phyloP scores from a whole-genome alignment of 2,329 filamentous ascomycete species.

The Trichoderma sp. region DNA sequence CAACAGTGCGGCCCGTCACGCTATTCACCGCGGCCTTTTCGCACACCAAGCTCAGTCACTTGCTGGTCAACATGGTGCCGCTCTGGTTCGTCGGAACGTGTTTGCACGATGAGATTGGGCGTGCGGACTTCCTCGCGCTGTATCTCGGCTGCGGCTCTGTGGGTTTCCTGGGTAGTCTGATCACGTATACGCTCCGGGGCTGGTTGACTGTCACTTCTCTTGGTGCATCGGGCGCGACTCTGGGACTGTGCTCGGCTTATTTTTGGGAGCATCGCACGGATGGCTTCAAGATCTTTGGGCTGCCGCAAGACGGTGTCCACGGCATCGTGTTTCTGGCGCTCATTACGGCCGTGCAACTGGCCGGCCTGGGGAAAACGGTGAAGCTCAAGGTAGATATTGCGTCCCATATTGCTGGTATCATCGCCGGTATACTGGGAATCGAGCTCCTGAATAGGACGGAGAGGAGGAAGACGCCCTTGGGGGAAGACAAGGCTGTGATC shows the following conservation, averaged over 20 bases:
- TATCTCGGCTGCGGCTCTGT: slow-evolving; percentile 58
- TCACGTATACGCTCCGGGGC: slow-evolving; percentile 45
- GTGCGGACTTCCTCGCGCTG: slow-evolving; percentile 65
- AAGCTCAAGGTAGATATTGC: slow-evolving; percentile 47
- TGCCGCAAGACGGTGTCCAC: slow-evolving; percentile 56
- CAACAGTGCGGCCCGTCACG: slow-evolving; percentile 59
- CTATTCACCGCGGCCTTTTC: slow-evolving; percentile 66
- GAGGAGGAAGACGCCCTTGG: slow-evolving; percentile 12
- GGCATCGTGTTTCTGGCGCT: slow-evolving; percentile 53
- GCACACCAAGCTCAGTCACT: slow-evolving; percentile 61
- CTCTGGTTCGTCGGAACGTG: slow-evolving; percentile 64
- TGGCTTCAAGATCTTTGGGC: slow-evolving; percentile 54
- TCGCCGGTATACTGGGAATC: slow-evolving; percentile 44
- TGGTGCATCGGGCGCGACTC: slow-evolving; percentile 64
- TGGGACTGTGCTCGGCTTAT: slow-evolving; percentile 60
- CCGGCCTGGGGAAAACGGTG: slow-evolving; percentile 43
- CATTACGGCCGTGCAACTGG: slow-evolving; percentile 48
- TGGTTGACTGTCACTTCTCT: slow-evolving; percentile 51
- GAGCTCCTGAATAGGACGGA: slow-evolving; percentile 30
- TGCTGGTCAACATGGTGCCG: slow-evolving; percentile 61
- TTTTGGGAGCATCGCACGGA: slow-evolving; percentile 57
- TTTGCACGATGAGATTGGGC: slow-evolving; percentile 67
- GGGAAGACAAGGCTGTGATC: slow-evolving; percentile 21
- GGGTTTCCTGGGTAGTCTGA: slow-evolving; percentile 58
- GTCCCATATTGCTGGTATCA: slow-evolving; percentile 52